phyloP scores from a whole-genome alignment of 306 rosid genomes.

The Fragaria nilgerrensis region DNA sequence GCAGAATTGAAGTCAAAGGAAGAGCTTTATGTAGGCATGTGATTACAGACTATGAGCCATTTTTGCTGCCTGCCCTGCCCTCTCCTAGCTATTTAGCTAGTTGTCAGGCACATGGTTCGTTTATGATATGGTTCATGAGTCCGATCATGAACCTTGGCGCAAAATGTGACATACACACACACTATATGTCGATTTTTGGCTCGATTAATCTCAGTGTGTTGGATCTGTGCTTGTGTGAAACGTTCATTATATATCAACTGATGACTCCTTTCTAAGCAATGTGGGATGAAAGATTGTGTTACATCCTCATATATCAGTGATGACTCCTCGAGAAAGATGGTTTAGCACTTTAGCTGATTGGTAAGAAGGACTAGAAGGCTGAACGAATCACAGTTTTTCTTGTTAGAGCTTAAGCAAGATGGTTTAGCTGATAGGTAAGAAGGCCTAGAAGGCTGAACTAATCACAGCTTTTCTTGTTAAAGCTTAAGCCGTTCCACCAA shows the following conservation, averaged over 20 bases:
- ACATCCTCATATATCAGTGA: too few species aligned
- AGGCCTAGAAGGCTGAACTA: slow-evolving; percentile 30
- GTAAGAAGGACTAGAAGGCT: too few species aligned
- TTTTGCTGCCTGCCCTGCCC: slow-evolving; percentile 38
- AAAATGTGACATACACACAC: not conserved
- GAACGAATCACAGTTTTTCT: too few species aligned
- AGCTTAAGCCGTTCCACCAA: slow-evolving; percentile 17
- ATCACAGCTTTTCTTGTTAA: slow-evolving; percentile 29
- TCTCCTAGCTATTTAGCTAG: slow-evolving; percentile 25
- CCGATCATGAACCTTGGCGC: not conserved
- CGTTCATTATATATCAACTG: not conserved
- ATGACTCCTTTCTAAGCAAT: not conserved
- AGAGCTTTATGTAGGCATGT: slow-evolving; percentile 46
- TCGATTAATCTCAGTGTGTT: too few species aligned
- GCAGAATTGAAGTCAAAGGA: slow-evolving; percentile 51
- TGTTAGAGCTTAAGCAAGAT: not conserved
- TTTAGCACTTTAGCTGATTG: not conserved
- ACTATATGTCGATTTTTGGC: not conserved
- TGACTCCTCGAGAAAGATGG: not conserved
- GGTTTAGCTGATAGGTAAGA: not conserved
- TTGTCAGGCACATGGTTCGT: slow-evolving; percentile 16
- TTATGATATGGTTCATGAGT: not conserved
- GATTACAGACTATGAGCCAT: slow-evolving; percentile 36
- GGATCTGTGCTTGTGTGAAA: not conserved
- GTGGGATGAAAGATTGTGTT: too few species aligned